Evolutionary conservation across 179 eudicot genomes (phyloP).

Genomic region (Beta corolliflora): DNA sequence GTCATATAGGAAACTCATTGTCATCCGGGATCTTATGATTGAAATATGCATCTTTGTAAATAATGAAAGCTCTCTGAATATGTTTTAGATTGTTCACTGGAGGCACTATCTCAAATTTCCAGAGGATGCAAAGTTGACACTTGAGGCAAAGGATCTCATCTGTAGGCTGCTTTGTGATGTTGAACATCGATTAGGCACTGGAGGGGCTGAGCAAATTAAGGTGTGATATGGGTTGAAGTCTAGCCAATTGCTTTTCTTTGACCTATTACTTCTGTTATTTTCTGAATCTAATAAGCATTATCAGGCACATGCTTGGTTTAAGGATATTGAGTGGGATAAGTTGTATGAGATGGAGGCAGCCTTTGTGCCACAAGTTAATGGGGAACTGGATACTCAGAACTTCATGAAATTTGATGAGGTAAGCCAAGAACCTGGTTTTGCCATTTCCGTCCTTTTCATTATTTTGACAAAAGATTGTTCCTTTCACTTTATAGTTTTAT

Average conservation of each 20-base stretch:
- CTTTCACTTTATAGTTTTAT: not conserved
- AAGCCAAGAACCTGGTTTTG: conserved; percentile 24
- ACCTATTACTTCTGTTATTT: not conserved
- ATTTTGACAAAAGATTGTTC: not conserved
- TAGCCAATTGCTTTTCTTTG: not conserved
- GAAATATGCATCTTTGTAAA: not conserved
- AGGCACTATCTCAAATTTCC: conserved; percentile 85
- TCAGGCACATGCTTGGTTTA: conserved; percentile 97
- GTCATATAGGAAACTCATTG: conserved; percentile 6
- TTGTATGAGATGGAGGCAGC: conserved; percentile 95
- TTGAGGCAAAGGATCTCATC: conserved; percentile 93
- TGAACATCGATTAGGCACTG: conserved; percentile 88
- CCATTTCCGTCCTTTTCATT: not conserved
- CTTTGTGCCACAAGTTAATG: conserved; percentile 80
- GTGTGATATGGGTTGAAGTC: conserved; percentile 33
- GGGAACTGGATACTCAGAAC: conserved; percentile 88
- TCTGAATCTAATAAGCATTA: conserved; percentile 17
- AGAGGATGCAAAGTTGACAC: conserved; percentile 68
- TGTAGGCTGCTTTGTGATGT: conserved; percentile 89
- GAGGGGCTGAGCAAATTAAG: conserved; percentile 85
- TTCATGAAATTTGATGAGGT: conserved; percentile 97
- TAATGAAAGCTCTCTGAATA: not conserved
- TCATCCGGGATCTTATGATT: conserved; percentile 11
- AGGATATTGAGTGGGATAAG: conserved; percentile 79
- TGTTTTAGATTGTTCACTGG: conserved; percentile 90